A percentile compares a stretch with the other conserved stretches of the same genome.
Conservation (phyloP, 306 rosid genomes). For the Acacia melanoxylon region DNA sequence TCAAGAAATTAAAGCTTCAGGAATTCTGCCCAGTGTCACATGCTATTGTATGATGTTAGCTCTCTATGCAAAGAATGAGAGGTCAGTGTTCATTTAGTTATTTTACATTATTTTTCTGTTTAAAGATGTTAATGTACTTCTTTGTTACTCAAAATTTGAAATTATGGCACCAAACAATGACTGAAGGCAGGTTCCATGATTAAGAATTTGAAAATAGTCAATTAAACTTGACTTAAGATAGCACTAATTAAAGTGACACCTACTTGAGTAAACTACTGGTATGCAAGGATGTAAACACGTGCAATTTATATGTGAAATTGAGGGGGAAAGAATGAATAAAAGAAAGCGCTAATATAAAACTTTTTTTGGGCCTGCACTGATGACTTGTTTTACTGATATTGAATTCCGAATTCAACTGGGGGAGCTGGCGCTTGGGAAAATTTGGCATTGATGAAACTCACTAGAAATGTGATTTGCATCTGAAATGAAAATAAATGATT, state of each 20-base stretch:
- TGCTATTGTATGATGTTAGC: slow-evolving; percentile 99
- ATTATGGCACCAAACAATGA: not conserved
- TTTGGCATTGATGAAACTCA: slow-evolving; percentile 10
- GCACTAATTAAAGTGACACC: not conserved
- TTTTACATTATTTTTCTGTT: slow-evolving; percentile 2
- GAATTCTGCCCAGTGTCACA: slow-evolving; percentile 79
- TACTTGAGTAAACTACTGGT: not conserved
- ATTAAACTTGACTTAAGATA: slow-evolving; percentile 15
- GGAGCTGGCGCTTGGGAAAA: not conserved
- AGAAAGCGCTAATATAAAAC: not conserved
- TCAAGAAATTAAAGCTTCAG: slow-evolving; percentile 77
- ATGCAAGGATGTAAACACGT: not conserved
- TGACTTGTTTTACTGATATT: not conserved
- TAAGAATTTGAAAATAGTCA: slow-evolving; percentile 17
- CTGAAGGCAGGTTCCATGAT: slow-evolving; percentile 12
- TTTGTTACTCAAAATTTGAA: slow-evolving; percentile 8
- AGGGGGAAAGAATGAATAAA: not conserved
- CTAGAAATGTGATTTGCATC: slow-evolving; percentile 11
- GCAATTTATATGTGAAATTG: not conserved
- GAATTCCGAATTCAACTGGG: not conserved
- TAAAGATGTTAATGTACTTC: slow-evolving; percentile 4
- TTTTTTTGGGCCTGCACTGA: not conserved
- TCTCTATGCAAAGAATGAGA: slow-evolving; percentile 79
- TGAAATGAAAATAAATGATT: not conserved
- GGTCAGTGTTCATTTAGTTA: slow-evolving; percentile 47